A percentile compares a stretch with the other conserved stretches of the same genome.
phyloP scores from a whole-genome alignment of 2,329 filamentous ascomycete species.

The Gaeumannomyces tritici region DNA sequence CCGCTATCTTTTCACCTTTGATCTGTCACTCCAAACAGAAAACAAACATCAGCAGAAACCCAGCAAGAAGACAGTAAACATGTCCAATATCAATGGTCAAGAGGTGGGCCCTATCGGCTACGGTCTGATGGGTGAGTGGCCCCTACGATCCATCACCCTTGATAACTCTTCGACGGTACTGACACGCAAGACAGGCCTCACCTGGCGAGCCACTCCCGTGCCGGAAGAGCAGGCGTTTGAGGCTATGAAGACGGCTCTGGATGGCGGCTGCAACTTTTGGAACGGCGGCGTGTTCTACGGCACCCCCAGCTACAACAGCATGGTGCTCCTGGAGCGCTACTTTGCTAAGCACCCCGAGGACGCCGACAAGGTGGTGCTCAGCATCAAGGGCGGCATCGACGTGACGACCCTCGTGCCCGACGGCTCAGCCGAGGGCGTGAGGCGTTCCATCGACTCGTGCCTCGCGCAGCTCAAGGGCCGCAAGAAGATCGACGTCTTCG shows the following conservation, averaged over 20 bases:
- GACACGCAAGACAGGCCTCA: conserved; percentile 24
- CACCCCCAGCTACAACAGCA: conserved; percentile 41
- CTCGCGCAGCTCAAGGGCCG: conserved; percentile 39
- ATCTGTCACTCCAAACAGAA: too few relatives aligned
- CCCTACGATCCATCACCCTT: neutral
- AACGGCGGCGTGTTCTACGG: conserved; percentile 61
- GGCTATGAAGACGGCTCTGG: conserved; percentile 43
- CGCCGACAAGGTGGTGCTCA: conserved; percentile 49
- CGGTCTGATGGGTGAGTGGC: conserved; percentile 19
- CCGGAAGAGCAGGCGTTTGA: conserved; percentile 40
- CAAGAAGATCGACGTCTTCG: conserved; percentile 52
- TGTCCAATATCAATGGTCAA: conserved; percentile 14
- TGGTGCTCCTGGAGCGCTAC: conserved; percentile 51
- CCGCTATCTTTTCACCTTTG: too few relatives aligned
- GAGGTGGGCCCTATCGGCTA: conserved; percentile 19
- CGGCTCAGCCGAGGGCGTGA: conserved; percentile 42
- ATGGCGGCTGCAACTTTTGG: conserved; percentile 38
- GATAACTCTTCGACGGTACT: too few relatives aligned
- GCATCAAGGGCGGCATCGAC: conserved; percentile 47
- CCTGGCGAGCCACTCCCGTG: conserved; percentile 27
- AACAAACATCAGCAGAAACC: neutral
- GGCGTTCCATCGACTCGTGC: conserved; percentile 48
- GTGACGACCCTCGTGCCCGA: conserved; percentile 68
- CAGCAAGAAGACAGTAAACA: neutral
- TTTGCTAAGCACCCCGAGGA: conserved; percentile 56